These are phyloP conservation scores for Venturia nashicola DNA, from an alignment of 2,329 filamentous ascomycete genomes.

Conservation along the genomic window DNA sequence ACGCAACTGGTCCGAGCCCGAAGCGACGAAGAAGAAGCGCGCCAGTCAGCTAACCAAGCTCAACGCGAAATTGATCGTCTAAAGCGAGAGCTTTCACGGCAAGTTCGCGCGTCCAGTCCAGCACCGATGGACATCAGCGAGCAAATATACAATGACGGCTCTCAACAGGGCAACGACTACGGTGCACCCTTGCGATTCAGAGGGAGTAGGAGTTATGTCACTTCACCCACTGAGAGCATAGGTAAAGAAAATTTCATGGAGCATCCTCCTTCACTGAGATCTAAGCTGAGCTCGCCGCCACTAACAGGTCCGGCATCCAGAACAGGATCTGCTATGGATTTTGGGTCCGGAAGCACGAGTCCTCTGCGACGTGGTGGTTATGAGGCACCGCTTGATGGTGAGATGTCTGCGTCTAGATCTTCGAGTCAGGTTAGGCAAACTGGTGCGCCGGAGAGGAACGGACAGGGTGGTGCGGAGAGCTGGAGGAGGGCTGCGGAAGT, in stretches of 20 bases:
- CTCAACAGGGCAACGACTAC: constrained; percentile 25
- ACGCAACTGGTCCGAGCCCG: constrained; percentile 88
- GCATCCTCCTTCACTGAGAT: constrained; percentile 12
- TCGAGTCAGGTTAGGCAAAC: background rate
- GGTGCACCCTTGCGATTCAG: constrained; percentile 31
- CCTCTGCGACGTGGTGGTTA: constrained; percentile 17
- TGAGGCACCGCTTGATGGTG: constrained; percentile 11
- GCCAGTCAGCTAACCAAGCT: constrained; percentile 73
- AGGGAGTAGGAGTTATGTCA: constrained; percentile 15
- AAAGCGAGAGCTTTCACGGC: constrained; percentile 64
- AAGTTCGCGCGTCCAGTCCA: constrained; percentile 42
- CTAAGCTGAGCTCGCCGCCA: constrained; percentile 27
- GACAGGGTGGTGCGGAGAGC: constrained; percentile 51
- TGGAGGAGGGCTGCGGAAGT: constrained; percentile 97
- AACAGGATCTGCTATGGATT: background rate
- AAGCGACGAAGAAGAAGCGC: constrained; percentile 78
- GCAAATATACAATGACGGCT: constrained; percentile 29
- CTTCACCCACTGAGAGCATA: constrained; percentile 39
- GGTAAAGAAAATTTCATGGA: constrained; percentile 33
- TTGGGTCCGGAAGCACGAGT: background rate
- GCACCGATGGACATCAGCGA: constrained; percentile 33
- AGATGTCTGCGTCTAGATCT: constrained; percentile 1
- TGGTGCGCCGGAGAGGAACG: constrained; percentile 17
- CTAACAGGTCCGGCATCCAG: constrained; percentile 9
- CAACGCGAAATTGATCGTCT: constrained; percentile 82